Evolutionary conservation across 805 yeast species (phyloP), one percentile per base, ranked within the genome.

Genomic region (Spathaspora passalidarum): DNA sequence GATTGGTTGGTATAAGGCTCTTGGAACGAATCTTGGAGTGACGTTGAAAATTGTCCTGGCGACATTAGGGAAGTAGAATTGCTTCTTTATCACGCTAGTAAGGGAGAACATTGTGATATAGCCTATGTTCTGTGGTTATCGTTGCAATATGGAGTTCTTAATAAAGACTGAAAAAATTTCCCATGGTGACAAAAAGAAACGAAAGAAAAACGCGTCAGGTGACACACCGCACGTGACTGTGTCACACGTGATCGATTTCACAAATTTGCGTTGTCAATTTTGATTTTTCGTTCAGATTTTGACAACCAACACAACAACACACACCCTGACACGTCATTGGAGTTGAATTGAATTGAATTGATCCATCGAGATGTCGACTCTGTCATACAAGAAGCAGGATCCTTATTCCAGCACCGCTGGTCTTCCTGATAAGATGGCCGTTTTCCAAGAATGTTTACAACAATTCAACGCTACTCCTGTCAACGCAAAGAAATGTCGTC

Each of bases 361-460:
- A 29, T 29, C 16, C 38, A 29, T n/a, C n/a, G n/a, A n/a, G n/a
- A 89, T 89, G 97, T 89, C 97, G 39, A 82, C 96, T 32, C 82
- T 75, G 54, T 75, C 86, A 38, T 89, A 88, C 69, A 90, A 89
- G 73, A 87, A 88, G 72, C 81, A 78, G 68, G 97, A 90, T 61
- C 89, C 86, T 62, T 62, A 61, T 46, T 62, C 79, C 46, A 88
- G 78, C 54, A 49, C 57, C 17, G 73, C 85, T 42, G 72, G 76
- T 26, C 66, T 79, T 56, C 95, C 96, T 46, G 98, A 94, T 69
- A 91, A 91, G 69, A 94, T 94, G 98, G 85, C 97, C 9, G 91
- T 94, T 51, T 92, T 86, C 66, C 99, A 94, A 69, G 96, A 91
- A 64, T 91, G 97, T 74, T 73, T 88, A 60, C 87, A 87, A 55